Conservation (phyloP, 1,139 yeast species). For the Debaryomycetaceae sp. region DNA sequence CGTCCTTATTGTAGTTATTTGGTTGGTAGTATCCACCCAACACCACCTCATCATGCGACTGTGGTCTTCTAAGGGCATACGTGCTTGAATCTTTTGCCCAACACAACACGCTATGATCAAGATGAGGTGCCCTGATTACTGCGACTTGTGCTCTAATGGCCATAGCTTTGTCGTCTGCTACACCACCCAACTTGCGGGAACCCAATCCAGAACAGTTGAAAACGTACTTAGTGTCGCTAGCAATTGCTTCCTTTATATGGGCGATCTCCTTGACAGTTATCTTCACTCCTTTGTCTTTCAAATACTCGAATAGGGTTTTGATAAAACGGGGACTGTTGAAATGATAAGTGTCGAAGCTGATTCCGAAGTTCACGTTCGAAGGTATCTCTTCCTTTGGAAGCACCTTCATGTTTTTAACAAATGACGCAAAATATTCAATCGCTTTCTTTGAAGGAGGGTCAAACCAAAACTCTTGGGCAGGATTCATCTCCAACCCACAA, state of each 20-base stretch:
- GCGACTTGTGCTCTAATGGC: conserved; percentile 74
- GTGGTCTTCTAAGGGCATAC: conserved; percentile 67
- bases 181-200: conserved; percentile 54
- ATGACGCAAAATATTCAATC: conserved; percentile 6
- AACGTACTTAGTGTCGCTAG: conserved; percentile 36
- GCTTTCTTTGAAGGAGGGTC: conserved; percentile 7
- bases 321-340: conserved; percentile 22
- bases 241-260: conserved; percentile 40
- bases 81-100: conserved; percentile 57
- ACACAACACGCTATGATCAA: conserved; percentile 43
- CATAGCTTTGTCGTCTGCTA: conserved; percentile 48
- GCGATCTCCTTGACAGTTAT: conserved; percentile 1
- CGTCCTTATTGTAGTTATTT: conserved; percentile 55
- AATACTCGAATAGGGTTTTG: conserved; percentile 7
- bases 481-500: conserved; percentile 10
- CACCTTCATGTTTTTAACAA: conserved; percentile 10
- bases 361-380: conserved; percentile 11
- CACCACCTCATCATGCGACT: conserved; percentile 56
- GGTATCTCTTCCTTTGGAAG: conserved; percentile 6
- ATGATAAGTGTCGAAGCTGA: conserved; percentile 16
- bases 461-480: conserved; percentile 10
- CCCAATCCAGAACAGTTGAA: conserved; percentile 74
- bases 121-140: conserved; percentile 55
- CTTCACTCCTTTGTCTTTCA: conserved; percentile 11
- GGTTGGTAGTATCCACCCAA: conserved; percentile 67